Base-by-base conservation (phyloP, 192 early-diverging fungal species). In the Globomyces pollinis-pini region DNA sequence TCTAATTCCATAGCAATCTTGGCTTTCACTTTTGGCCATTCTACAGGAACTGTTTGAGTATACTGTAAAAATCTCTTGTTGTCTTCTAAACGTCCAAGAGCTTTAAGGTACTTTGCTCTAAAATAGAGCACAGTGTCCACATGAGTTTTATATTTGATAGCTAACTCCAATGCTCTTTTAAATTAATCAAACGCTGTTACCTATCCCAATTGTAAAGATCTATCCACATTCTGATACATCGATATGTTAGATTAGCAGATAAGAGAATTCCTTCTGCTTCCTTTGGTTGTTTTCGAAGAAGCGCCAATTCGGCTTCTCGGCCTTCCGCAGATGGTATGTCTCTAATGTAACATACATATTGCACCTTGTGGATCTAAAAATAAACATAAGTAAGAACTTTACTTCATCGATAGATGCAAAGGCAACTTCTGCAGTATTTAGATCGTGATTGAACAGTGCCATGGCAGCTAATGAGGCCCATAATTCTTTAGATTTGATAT, bases 361-460 rank as follows among this genome's bases (percentile, higher is more conserved):
- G 67, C 20, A 83, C 80, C 67, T 83, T 83, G 33, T 69, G 50
- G 18, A 71, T 53, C 65, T 64, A 45, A 31, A 18, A 33, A 6
- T 62, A 21, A 34, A 35, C n/a, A n/a, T n/a, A n/a, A n/a, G n/a
- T n/a, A n/a, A n/a, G 9, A 5, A 1, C 20, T 36, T 24, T 52
- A 70, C 72, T 49, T 81, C 76, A 38, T 83, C 76, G 41, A 83
- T 81, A 4, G 72, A 63, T 3, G 80, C 80, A 59, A 82, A 83
- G 1, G 80, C 80, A 5, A 83, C 68, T 50, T 83, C 80, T 18
- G 80, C 80, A 1, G 80, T 83, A 60, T 83, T 80, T 16, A 83
- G 58, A 47, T 83, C 80, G 45, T 83, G 75, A 1, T 74, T 73
- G 34, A 50, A 26, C 3, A 81, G 56, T 2, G 80, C 64, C 80